Evolutionary conservation across 2,329 filamentous ascomycete species (phyloP).

Genomic region (Ophioceras dolichostomum): DNA sequence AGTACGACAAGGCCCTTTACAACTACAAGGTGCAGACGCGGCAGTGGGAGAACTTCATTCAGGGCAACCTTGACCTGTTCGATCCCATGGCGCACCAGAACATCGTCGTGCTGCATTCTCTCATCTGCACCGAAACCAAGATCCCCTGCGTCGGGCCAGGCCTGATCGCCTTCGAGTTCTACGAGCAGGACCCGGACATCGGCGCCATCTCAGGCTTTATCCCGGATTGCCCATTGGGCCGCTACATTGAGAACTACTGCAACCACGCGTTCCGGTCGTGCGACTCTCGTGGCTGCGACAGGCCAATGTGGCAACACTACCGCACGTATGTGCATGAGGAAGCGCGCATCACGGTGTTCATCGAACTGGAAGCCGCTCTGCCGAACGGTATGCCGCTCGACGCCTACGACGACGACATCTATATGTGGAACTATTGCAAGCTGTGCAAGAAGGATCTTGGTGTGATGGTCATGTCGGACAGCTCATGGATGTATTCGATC

Average conservation of each 20-base stretch:
- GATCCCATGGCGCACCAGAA: constrained; percentile 94
- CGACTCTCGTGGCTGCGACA: constrained; percentile 72
- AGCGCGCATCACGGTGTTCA: constrained; percentile 82
- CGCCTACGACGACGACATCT: constrained; percentile 48
- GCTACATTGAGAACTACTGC: constrained; percentile 88
- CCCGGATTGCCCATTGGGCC: constrained; percentile 90
- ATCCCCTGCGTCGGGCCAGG: constrained; percentile 88
- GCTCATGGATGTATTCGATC: constrained; percentile 96
- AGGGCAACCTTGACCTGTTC: constrained; percentile 79
- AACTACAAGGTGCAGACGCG: constrained; percentile 89
- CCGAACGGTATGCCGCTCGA: constrained; percentile 41
- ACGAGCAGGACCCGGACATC: constrained; percentile 68
- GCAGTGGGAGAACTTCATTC: constrained; percentile 92
- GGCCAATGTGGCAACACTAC: constrained; percentile 84
- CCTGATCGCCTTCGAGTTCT: constrained; percentile 82
- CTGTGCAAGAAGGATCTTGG: constrained; percentile 84
- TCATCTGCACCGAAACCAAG: constrained; percentile 86
- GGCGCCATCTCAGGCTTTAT: no score
- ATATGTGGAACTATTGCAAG: constrained; percentile 98
- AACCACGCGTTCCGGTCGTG: constrained; percentile 66
- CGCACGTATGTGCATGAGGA: constrained; percentile 95
- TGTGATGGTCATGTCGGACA: constrained; percentile 81
- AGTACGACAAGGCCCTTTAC: constrained; percentile 90
- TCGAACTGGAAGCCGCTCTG: constrained; percentile 47
- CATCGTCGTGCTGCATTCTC: constrained; percentile 86